A percentile compares a stretch with the other conserved stretches of the same genome.
These are phyloP conservation scores for Inonotus obliquus DNA, from an alignment of 1,284 basidiomycete genomes.

Conservation along the genomic window DNA sequence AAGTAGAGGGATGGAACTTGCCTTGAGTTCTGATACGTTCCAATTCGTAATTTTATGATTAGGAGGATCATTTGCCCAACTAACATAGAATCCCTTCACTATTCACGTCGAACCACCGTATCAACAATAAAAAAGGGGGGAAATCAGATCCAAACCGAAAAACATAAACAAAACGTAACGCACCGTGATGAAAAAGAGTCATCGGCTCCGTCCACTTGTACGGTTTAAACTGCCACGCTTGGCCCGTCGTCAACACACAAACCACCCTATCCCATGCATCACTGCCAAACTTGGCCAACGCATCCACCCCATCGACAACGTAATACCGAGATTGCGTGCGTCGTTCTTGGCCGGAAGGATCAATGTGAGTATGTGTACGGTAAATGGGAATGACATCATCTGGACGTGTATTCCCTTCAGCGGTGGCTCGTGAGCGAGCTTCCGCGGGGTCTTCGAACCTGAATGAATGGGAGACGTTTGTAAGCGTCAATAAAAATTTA, in stretches of 20 bases:
- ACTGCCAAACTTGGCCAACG: conserved; percentile 83
- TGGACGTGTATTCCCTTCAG: conserved; percentile 70
- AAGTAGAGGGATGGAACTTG: conserved; percentile 25
- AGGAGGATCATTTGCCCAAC: conserved; percentile 88
- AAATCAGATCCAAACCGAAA: conserved; percentile 45
- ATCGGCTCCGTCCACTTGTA: conserved; percentile 96
- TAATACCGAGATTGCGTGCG: conserved; percentile 53
- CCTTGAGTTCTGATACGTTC: conserved; percentile 94
- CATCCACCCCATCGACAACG: conserved; percentile 91
- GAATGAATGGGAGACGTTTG: not conserved
- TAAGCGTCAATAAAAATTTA: not conserved
- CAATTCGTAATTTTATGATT: conserved; percentile 90
- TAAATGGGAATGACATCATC: conserved; percentile 85
- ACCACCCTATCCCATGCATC: conserved; percentile 95
- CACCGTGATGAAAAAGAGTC: conserved; percentile 89
- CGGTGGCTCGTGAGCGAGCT: conserved; percentile 60
- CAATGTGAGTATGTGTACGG: conserved; percentile 65
- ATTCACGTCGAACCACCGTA: conserved; percentile 17
- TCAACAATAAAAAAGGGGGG: not conserved
- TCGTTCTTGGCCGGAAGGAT: conserved; percentile 43
- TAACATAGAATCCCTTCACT: conserved; percentile 93
- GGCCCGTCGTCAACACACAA: conserved; percentile 95
- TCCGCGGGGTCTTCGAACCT: conserved; percentile 80
- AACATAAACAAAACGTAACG: conserved; percentile 24
- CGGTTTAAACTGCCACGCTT: conserved; percentile 95